A percentile compares a stretch with the other conserved stretches of the same genome.
Evolutionary conservation across 2,329 filamentous ascomycete genomes (phyloP).

Genomic region (Colletotrichum endophyticum): DNA sequence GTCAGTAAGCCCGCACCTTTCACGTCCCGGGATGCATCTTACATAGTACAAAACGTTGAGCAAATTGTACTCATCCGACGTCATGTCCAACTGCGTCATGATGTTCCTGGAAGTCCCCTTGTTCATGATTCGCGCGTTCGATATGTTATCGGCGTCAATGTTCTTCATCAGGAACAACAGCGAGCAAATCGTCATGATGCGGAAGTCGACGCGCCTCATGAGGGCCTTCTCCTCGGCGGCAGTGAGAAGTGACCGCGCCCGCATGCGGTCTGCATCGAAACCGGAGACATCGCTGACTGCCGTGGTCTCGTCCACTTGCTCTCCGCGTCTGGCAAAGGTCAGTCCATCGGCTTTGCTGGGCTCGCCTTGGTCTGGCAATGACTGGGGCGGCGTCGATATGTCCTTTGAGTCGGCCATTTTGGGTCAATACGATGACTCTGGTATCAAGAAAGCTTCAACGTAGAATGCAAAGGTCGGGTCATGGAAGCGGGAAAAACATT

Average conservation of each 20-base stretch:
- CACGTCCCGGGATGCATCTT: not conserved
- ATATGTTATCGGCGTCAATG: constrained; percentile 42
- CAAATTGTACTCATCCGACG: constrained; percentile 43
- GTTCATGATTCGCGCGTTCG: constrained; percentile 46
- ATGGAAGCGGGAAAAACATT: not conserved
- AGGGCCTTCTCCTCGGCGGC: constrained; percentile 28
- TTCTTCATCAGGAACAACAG: constrained; percentile 46
- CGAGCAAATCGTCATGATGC: constrained; percentile 34
- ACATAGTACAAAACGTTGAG: constrained; percentile 45
- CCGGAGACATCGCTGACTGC: constrained; percentile 28
- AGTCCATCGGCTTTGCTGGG: not conserved
- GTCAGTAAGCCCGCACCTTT: not conserved
- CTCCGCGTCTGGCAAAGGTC: constrained; percentile 25
- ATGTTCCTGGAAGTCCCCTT: constrained; percentile 43
- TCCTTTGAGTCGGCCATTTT: not conserved
- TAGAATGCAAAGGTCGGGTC: not conserved
- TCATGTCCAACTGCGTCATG: constrained; percentile 42
- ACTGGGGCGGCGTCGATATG: not conserved
- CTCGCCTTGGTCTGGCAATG: not conserved
- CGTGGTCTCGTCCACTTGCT: constrained; percentile 20
- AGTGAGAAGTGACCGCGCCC: constrained; percentile 25
- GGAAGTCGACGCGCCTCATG: constrained; percentile 27
- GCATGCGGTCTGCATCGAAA: constrained; percentile 40
- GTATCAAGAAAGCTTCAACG: fast-evolving
- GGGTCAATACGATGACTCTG: not conserved